These are phyloP conservation scores for Geranomyces variabilis DNA, from an alignment of 192 early-diverging fungal genomes.

Conservation along the genomic window DNA sequence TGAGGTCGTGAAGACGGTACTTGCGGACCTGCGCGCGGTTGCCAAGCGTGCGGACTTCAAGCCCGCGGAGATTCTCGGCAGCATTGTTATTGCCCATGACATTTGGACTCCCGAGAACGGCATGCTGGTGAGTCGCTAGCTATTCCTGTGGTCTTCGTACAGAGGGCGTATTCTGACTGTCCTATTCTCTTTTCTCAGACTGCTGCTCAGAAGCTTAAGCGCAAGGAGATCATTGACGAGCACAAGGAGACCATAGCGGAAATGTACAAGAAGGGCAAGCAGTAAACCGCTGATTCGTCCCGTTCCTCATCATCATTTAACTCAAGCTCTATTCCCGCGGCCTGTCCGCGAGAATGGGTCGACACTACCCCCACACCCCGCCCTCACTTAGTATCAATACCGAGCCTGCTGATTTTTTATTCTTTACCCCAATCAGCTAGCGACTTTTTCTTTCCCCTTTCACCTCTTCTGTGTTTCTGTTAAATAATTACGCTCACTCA, in stretches of 20 bases:
- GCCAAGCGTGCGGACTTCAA: slow-evolving; percentile 73
- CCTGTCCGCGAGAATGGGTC: no score
- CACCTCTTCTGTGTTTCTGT: no score
- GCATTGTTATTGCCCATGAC: slow-evolving; percentile 68
- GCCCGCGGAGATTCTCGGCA: slow-evolving; percentile 72
- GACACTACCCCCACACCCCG: no score
- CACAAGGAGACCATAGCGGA: slow-evolving; percentile 64
- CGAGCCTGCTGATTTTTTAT: no score
- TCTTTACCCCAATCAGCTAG: no score
- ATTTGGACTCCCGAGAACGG: slow-evolving; percentile 93
- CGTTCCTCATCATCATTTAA: background rate
- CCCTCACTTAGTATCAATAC: no score
- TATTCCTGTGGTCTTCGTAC: no score
- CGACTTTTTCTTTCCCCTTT: no score
- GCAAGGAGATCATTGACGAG: slow-evolving; percentile 71
- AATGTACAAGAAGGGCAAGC: slow-evolving; percentile 50
- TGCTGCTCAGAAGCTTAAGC: slow-evolving; percentile 93
- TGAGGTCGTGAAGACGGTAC: slow-evolving; percentile 46
- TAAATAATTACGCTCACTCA: no score
- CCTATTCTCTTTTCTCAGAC: slow-evolving; percentile 61
- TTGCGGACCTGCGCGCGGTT: slow-evolving; percentile 57
- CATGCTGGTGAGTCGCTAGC: slow-evolving; percentile 49
- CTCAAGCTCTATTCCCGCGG: background rate
- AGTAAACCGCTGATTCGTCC: slow-evolving; percentile 5
- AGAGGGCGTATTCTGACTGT: background rate